Percentiles rank a stretch among this genome's conserved stretches.
These are phyloP conservation scores for Solanum aculeatissimum DNA, from an alignment of 305 asterid genomes.

Conservation along the genomic window DNA sequence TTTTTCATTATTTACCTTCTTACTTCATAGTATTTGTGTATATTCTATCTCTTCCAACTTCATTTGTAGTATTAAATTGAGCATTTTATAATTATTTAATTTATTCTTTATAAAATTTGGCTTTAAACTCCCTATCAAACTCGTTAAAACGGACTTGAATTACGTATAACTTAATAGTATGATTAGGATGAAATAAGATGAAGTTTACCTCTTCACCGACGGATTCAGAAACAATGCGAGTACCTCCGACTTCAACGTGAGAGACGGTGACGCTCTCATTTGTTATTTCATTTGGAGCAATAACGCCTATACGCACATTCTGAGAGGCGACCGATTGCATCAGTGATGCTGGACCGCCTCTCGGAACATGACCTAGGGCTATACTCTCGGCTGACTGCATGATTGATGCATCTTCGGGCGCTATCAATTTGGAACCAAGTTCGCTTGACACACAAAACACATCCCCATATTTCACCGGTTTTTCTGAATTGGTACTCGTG, in stretches of 20 bases:
- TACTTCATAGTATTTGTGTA: too few species aligned
- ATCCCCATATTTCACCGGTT: constrained; percentile 27
- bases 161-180: too few species aligned
- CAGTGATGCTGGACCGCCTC: constrained; percentile 32
- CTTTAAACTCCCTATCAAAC: too few species aligned
- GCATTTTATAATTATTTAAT: too few species aligned
- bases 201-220: constrained; percentile 27
- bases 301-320: constrained; percentile 14
- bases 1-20: too few species aligned
- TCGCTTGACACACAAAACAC: constrained; percentile 27
- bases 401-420: constrained; percentile 33
- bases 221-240: constrained; percentile 20
- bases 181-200: neutral
- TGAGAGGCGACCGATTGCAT: constrained; percentile 32
- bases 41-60: too few species aligned
- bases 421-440: constrained; percentile 17
- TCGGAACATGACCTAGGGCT: constrained; percentile 21
- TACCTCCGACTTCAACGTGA: constrained; percentile 7
- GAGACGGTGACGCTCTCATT: constrained; percentile 15
- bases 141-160: too few species aligned
- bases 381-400: constrained; percentile 32
- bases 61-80: too few species aligned
- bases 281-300: constrained; percentile 13
- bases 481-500: neutral
- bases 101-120: too few species aligned